Percentiles rank a stretch among this genome's conserved stretches.
phyloP scores from a whole-genome alignment of 306 rosid species.

The Begonia masoniana region DNA sequence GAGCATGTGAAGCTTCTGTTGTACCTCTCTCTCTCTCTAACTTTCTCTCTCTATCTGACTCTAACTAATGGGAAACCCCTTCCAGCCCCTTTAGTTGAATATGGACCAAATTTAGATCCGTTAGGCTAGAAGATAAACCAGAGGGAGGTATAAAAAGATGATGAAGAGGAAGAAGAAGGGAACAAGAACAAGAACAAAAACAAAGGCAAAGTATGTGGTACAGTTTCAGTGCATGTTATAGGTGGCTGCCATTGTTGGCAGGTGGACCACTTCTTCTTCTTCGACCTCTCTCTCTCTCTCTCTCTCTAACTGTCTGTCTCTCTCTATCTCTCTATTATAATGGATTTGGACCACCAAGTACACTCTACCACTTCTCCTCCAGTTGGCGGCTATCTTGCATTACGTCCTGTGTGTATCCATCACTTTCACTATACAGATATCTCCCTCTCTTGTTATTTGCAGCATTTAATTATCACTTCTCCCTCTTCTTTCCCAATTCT shows the following conservation, averaged over 20 bases:
- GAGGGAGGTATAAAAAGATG: background rate
- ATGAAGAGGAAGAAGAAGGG: background rate
- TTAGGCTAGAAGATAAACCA: too few relatives aligned
- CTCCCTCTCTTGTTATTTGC: too few relatives aligned
- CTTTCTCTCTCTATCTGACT: too few relatives aligned
- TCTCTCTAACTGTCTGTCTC: background rate
- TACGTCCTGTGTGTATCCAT: background rate
- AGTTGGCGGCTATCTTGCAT: conserved; percentile 15
- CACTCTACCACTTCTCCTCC: background rate
- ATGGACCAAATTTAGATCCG: too few relatives aligned
- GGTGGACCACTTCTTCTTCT: conserved; percentile 2
- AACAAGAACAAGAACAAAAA: background rate
- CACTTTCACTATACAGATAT: background rate
- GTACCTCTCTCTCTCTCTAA: too few relatives aligned
- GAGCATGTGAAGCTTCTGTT: too few relatives aligned
- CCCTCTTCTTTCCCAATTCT: too few relatives aligned
- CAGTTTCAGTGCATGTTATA: conserved; percentile 3
- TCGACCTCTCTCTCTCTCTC: too few relatives aligned
- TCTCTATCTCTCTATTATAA: background rate
- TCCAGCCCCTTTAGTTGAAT: too few relatives aligned
- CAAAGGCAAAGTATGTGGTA: conserved; percentile 1
- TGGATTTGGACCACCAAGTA: conserved; percentile 6
- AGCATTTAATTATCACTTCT: too few relatives aligned
- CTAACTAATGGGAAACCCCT: too few relatives aligned
- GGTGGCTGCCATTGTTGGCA: background rate